Conservation (phyloP, 2,329 filamentous ascomycete species). For the Aspergillus niger region DNA sequence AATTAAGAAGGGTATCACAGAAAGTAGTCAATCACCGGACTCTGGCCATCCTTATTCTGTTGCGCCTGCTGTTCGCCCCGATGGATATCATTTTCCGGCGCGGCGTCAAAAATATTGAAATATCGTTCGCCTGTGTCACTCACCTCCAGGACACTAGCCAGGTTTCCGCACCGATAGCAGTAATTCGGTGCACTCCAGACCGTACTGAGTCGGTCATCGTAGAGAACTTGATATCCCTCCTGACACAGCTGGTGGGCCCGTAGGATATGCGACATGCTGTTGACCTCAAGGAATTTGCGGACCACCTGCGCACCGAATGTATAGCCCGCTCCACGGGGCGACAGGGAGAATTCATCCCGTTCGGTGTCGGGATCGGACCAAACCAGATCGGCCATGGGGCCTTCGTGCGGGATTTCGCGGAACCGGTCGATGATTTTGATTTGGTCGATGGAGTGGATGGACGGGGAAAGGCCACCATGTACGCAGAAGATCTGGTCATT, state of each 20-base stretch:
- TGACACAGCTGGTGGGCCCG: slow-evolving; percentile 98
- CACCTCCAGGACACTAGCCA: slow-evolving; percentile 95
- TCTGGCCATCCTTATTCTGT: slow-evolving; percentile 69
- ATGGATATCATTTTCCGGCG: slow-evolving; percentile 86
- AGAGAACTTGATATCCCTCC: slow-evolving; percentile 95
- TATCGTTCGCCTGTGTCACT: slow-evolving; percentile 89
- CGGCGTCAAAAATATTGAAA: slow-evolving; percentile 97
- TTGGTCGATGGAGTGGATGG: slow-evolving; percentile 97
- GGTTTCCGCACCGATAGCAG: slow-evolving; percentile 93
- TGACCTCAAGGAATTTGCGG: slow-evolving; percentile 96
- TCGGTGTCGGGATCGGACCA: slow-evolving; percentile 99
- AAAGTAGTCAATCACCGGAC: slow-evolving; percentile 70
- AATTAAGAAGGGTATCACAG: slow-evolving; percentile 54
- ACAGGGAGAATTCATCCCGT: slow-evolving; percentile 92
- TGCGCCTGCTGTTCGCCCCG: slow-evolving; percentile 76
- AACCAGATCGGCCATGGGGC: slow-evolving; percentile 98
- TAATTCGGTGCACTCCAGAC: slow-evolving; percentile 98
- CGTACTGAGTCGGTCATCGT: slow-evolving; percentile 90
- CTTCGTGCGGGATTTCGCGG: slow-evolving; percentile 96
- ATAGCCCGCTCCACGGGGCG: slow-evolving; percentile 90
- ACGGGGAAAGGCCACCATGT: slow-evolving; percentile 85
- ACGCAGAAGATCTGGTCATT: slow-evolving; percentile 99
- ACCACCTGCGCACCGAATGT: slow-evolving; percentile 98
- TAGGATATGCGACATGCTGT: slow-evolving; percentile 95
- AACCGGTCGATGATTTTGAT: slow-evolving; percentile 99